These are phyloP conservation scores for Meyerozyma carpophila DNA, from an alignment of 1,139 yeast genomes.

Conservation along the genomic window DNA sequence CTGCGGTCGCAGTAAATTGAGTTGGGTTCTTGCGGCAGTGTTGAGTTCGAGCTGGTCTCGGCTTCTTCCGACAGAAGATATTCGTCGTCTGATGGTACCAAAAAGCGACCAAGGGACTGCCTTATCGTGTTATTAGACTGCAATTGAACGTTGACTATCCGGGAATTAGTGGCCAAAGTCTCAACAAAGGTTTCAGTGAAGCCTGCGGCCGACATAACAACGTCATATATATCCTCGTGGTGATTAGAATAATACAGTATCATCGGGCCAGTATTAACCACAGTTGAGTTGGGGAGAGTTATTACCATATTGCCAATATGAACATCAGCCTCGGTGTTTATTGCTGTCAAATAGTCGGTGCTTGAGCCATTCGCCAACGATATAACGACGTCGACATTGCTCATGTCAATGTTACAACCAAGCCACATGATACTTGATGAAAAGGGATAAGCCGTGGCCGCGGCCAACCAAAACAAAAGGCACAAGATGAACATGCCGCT, in stretches of 20 bases:
- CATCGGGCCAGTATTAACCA: not conserved
- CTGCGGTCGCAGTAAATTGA: slow-evolving; percentile 1
- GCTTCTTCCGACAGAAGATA: not conserved
- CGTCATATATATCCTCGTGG: not conserved
- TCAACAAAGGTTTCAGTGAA: not conserved
- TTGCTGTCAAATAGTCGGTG: not conserved
- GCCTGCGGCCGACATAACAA: not conserved
- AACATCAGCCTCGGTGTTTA: slow-evolving; percentile 1
- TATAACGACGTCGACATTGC: not conserved
- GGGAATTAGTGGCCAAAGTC: not conserved
- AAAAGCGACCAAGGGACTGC: not conserved
- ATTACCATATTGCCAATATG: not conserved
- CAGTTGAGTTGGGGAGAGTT: slow-evolving; percentile 1
- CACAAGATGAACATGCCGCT: not conserved
- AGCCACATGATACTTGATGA: slow-evolving; percentile 1
- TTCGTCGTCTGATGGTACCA: slow-evolving; percentile 1
- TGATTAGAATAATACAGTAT: not conserved
- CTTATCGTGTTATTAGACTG: slow-evolving; percentile 1
- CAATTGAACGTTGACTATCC: not conserved
- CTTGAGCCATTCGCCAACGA: not conserved
- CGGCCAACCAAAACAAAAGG: not conserved
- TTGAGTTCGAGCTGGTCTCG: slow-evolving; percentile 1
- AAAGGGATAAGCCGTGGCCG: slow-evolving; percentile 1
- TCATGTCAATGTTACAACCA: not conserved
- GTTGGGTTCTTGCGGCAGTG: not conserved